Base-by-base conservation (phyloP, 305 asterid genomes). In the Caryopteris hybrid region DNA sequence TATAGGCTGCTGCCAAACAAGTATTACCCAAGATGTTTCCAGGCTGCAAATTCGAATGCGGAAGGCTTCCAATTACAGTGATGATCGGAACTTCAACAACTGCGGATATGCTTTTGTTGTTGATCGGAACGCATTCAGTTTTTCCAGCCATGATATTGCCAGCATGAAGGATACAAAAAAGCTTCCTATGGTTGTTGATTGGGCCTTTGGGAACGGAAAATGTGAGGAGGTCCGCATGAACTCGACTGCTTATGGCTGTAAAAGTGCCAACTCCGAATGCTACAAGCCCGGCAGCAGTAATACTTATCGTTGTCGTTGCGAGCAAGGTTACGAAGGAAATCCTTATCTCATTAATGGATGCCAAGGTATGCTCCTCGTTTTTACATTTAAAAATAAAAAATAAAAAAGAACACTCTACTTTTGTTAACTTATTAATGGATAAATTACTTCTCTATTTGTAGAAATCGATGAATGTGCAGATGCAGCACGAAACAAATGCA, bases 311-410 rank as follows among this genome's bases (percentile, higher is more conserved):
- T 77, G 81, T 3, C 11, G n/a, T 18, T 72, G 78, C 69, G 1
- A 8, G 0, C 17, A 11, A 9, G 74, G 78, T n/a, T 67, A 51
- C 17, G 29, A 22, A 41, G 78, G 78, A 6, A 74, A 67, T 34
- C 78, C 73, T 5, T 67, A 74, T 46, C 73, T 73, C 2, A 22
- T n/a, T 7, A 20, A 0, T 13, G 76, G 79, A 0, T 75, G 79
- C 38, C 22, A 6, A 56, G 75, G 69, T 75, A 3, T 14, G n/a
- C 0, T 14, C 14, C 1, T 2, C 2, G 8, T 8, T 12, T 25
- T 25, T 25, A 25, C 2, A 25, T 25, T 2, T 25, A 25, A 25
- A 2, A 25, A 25, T 4, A 25, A 25, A 2, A 25, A 25, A 25
- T 25, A 4, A 25, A 25, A 4, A 25, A 25, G 31, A 4, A 25